Evolutionary conservation across 2,329 filamentous ascomycete genomes (phyloP).

Genomic region (Pestalotiopsis sp.): DNA sequence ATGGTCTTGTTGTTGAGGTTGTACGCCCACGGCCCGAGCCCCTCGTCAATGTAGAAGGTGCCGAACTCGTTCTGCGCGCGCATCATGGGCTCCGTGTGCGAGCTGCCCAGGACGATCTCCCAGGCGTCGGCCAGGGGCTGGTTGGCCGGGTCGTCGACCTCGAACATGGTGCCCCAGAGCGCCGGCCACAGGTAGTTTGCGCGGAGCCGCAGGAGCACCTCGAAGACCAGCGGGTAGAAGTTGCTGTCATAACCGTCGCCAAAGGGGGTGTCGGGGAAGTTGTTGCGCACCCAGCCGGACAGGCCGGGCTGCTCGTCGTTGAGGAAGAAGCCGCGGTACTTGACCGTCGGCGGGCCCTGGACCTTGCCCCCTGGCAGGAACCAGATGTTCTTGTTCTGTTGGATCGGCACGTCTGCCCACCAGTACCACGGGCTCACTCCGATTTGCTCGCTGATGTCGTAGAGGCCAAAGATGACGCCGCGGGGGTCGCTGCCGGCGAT

Average conservation of each 20-base stretch:
- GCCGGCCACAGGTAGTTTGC: slow-evolving; percentile 80
- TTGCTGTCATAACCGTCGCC: slow-evolving; percentile 56
- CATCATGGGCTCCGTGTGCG: slow-evolving; percentile 75
- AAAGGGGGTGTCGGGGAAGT: slow-evolving; percentile 46
- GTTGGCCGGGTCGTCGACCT: slow-evolving; percentile 70
- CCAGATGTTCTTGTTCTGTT: slow-evolving; percentile 56
- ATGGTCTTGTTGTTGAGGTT: slow-evolving; percentile 71
- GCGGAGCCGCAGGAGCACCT: slow-evolving; percentile 68
- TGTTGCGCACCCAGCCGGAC: slow-evolving; percentile 63
- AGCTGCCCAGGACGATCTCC: slow-evolving; percentile 73
- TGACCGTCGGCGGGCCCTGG: slow-evolving; percentile 63
- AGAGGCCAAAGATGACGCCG: slow-evolving; percentile 68
- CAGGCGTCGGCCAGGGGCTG: slow-evolving; percentile 74
- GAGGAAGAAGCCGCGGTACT: slow-evolving; percentile 71
- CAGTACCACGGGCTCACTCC: slow-evolving; percentile 73
- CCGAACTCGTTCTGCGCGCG: slow-evolving; percentile 60
- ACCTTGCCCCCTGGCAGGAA: slow-evolving; percentile 55
- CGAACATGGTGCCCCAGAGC: slow-evolving; percentile 72
- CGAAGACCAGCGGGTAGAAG: slow-evolving; percentile 72
- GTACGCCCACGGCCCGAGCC: slow-evolving; percentile 67
- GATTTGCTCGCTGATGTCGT: slow-evolving; percentile 74
- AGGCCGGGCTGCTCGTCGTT: slow-evolving; percentile 72
- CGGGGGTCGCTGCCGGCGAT: slow-evolving; percentile 66
- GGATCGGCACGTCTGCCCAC: slow-evolving; percentile 65
- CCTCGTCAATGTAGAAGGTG: slow-evolving; percentile 46